phyloP scores from a whole-genome alignment of 306 rosid species.

The Herpetospermum pedunculosum region DNA sequence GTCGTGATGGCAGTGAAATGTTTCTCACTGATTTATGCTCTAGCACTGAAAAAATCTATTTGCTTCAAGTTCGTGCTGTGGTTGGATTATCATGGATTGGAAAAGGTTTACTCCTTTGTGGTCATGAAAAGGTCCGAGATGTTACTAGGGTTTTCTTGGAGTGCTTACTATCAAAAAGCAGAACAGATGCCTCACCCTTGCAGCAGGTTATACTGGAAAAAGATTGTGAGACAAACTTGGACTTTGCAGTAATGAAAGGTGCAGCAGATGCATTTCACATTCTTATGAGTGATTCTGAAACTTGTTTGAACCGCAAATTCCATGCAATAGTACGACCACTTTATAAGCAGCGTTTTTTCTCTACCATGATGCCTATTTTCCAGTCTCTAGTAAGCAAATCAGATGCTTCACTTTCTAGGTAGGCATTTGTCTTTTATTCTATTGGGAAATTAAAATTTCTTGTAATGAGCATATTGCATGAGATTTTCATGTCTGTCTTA shows the following conservation, averaged over 20 bases:
- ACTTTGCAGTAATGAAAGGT: slow-evolving; percentile 38
- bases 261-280: slow-evolving; percentile 85
- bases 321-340: slow-evolving; percentile 77
- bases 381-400: slow-evolving; percentile 46
- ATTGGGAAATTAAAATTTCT: slow-evolving; percentile 2
- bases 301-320: slow-evolving; percentile 56
- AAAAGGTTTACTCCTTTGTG: slow-evolving; percentile 75
- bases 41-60: slow-evolving; percentile 33
- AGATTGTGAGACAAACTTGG: slow-evolving; percentile 23
- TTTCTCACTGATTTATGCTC: slow-evolving; percentile 57
- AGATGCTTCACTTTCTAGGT: slow-evolving; percentile 58
- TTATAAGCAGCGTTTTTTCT: slow-evolving; percentile 87
- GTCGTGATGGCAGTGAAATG: slow-evolving; percentile 28
- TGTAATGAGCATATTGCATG: neutral
- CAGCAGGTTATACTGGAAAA: slow-evolving; percentile 25
- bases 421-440: slow-evolving; percentile 10
- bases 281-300: slow-evolving; percentile 87
- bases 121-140: slow-evolving; percentile 78
- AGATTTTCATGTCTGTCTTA: neutral
- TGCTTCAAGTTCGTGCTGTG: slow-evolving; percentile 56
- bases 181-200: slow-evolving; percentile 17
- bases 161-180: slow-evolving; percentile 39
- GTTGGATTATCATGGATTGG: slow-evolving; percentile 92
- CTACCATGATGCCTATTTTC: slow-evolving; percentile 65
- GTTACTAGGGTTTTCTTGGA: slow-evolving; percentile 50